Conservation (phyloP, 208 protist species). For the Leishmania amazonensis region DNA sequence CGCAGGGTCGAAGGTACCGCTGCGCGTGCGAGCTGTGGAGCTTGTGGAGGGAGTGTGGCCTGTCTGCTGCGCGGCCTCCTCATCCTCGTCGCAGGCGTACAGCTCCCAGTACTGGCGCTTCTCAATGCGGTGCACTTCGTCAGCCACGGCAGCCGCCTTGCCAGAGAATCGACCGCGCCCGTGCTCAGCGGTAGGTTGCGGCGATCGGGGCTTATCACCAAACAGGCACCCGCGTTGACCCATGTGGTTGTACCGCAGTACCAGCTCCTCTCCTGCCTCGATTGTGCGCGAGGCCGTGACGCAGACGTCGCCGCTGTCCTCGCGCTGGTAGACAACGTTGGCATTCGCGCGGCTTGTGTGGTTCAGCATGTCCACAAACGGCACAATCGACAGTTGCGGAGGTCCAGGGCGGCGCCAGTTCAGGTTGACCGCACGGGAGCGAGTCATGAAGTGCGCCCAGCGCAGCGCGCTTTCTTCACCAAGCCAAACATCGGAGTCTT, state of each 20-base stretch:
- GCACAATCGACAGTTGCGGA: slow-evolving; percentile 54
- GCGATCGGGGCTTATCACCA: slow-evolving; percentile 19
- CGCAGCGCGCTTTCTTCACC: slow-evolving; percentile 42
- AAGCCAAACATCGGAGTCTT: slow-evolving; percentile 10
- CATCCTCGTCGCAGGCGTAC: slow-evolving; percentile 41
- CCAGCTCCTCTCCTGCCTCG: slow-evolving; percentile 63
- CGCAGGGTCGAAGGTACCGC: slow-evolving; percentile 8
- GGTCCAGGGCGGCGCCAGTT: slow-evolving; percentile 18
- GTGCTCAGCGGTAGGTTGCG: not conserved
- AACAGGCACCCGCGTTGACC: slow-evolving; percentile 79
- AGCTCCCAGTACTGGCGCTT: slow-evolving; percentile 40
- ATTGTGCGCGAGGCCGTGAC: slow-evolving; percentile 63
- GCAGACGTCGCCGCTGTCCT: slow-evolving; percentile 33
- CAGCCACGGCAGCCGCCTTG: slow-evolving; percentile 23
- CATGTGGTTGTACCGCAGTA: slow-evolving; percentile 69
- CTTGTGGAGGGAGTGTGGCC: not conserved
- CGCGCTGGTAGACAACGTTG: slow-evolving; percentile 65
- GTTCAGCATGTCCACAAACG: slow-evolving; percentile 88
- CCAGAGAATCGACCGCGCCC: not conserved
- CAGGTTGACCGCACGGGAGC: slow-evolving; percentile 78
- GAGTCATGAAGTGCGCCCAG: slow-evolving; percentile 89
- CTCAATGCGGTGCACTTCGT: slow-evolving; percentile 38
- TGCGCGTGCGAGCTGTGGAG: not conserved
- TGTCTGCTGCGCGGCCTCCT: slow-evolving; percentile 11
- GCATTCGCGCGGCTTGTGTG: slow-evolving; percentile 38